Evolutionary conservation across 1,284 basidiomycete genomes (phyloP), one percentile per base, ranked within the genome.

Genomic region (Thecaphora frezii): DNA sequence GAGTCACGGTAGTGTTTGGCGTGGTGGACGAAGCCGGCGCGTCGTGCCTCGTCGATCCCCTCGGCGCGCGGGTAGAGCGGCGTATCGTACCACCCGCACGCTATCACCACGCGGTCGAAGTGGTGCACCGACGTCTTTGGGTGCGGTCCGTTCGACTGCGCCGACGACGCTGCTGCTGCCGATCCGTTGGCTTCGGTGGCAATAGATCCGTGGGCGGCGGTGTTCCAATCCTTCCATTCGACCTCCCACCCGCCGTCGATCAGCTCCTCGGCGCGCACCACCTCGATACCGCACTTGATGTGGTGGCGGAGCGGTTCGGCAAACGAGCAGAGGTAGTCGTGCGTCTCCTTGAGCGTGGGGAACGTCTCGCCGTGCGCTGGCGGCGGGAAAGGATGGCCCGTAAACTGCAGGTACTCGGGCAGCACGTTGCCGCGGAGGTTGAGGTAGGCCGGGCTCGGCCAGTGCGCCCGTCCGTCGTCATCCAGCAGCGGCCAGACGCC

Each of bases 1-100:
- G 60, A 59, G 18, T 63, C 62, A 33, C 73, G 60, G 43, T 75
- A 75, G 54, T 73, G 71, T 40, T 75, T 75, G 44, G 69, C 71
- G 51, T 74, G 72, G 30, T 74, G 69, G 16, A 75, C 41, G 30
- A 60, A 46, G 1, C 64, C 64, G 8, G 42, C 39, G 13, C 46
- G 18, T 4, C 41, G 48, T 1, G 67, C 71, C 13, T 50, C n/a
- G 1, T 52, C 28, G 5, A 73, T 49, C 1, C 73, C 73, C 0
- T 50, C 47, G 1, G 58, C 54, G 23, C 52, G 43, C 1, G 73
- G 71, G 41, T 69, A 75, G 44, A 55, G 51, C 2, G 71, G 71
- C 3, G 58, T 56, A 44, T 74, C 72, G 51, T 69, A 71, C 67
- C 67, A 74, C 3, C 68, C 70, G 10, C 65, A 60, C 2, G 70